phyloP scores from a whole-genome alignment of 2,329 filamentous ascomycete genomes.

The Ceratocystiopsis minuta region DNA sequence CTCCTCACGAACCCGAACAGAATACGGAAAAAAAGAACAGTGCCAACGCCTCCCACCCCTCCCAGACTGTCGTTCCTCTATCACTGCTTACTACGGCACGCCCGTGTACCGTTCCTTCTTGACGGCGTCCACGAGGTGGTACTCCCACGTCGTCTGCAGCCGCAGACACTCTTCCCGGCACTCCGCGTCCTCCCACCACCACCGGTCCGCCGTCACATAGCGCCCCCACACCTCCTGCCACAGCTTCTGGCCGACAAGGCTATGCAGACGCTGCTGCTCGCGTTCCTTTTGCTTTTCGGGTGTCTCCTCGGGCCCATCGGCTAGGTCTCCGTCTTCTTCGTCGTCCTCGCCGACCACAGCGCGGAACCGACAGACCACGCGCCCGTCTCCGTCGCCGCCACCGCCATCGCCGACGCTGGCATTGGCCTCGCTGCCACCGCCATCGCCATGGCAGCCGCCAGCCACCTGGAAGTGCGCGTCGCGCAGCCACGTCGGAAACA shows the following conservation, averaged over 20 bases:
- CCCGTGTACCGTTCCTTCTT: constrained; percentile 18
- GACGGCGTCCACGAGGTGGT: constrained; percentile 35
- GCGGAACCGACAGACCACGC: too few relatives aligned
- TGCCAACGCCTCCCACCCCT: too few relatives aligned
- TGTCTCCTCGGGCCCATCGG: neutral
- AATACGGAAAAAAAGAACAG: too few relatives aligned
- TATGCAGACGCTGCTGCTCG: constrained; percentile 20
- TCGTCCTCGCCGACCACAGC: neutral
- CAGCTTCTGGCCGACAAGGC: constrained; percentile 34
- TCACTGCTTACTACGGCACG: too few relatives aligned
- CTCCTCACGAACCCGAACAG: too few relatives aligned
- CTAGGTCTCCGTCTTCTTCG: neutral
- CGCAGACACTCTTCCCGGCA: constrained; percentile 37
- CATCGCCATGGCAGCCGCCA: constrained; percentile 21
- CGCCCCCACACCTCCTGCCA: constrained; percentile 44
- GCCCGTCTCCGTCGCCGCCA: neutral
- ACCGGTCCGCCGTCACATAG: constrained; percentile 28
- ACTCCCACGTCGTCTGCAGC: constrained; percentile 39
- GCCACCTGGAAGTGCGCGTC: constrained; percentile 32
- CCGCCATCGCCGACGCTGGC: too few relatives aligned
- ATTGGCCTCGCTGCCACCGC: neutral
- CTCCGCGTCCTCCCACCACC: constrained; percentile 44
- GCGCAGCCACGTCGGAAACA: constrained; percentile 40
- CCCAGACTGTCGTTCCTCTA: too few relatives aligned
- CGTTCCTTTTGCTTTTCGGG: constrained; percentile 14